Evolutionary conservation across 768 basidiomycete species (phyloP).

Genomic region (Tulasnella sp.): DNA sequence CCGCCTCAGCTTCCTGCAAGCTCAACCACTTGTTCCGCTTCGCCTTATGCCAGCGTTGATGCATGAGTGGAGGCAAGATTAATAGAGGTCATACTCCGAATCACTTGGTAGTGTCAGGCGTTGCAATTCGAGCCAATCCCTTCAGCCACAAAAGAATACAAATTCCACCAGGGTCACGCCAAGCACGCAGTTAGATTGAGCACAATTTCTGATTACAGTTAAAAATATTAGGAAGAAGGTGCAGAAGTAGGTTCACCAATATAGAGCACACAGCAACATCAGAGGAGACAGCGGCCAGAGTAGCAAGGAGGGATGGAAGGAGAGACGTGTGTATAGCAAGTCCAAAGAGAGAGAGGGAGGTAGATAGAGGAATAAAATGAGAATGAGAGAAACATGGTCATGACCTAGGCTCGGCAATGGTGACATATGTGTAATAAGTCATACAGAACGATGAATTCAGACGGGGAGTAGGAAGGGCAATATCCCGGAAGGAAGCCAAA

Average conservation of each 20-base stretch:
- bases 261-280: neutral
- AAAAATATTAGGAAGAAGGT: no score
- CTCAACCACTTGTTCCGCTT: no score
- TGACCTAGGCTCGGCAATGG: neutral
- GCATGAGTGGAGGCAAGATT: no score
- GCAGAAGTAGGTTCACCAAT: no score
- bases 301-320: neutral
- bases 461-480: neutral
- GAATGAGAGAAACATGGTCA: neutral
- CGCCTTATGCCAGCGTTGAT: no score
- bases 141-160: neutral
- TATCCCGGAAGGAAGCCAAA: neutral
- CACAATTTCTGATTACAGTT: no score
- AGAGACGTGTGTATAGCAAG: neutral
- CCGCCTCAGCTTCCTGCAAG: no score
- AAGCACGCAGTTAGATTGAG: neutral
- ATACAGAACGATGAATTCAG: neutral
- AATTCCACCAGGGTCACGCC: neutral
- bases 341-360: no score
- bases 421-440: neutral
- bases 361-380: slow-evolving; percentile 6
- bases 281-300: neutral
- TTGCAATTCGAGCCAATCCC: no score
- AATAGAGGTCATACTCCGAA: no score
- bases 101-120: no score